These are phyloP conservation scores for Tulasnella calospora DNA, from an alignment of 768 basidiomycete species.

Conservation along the genomic window DNA sequence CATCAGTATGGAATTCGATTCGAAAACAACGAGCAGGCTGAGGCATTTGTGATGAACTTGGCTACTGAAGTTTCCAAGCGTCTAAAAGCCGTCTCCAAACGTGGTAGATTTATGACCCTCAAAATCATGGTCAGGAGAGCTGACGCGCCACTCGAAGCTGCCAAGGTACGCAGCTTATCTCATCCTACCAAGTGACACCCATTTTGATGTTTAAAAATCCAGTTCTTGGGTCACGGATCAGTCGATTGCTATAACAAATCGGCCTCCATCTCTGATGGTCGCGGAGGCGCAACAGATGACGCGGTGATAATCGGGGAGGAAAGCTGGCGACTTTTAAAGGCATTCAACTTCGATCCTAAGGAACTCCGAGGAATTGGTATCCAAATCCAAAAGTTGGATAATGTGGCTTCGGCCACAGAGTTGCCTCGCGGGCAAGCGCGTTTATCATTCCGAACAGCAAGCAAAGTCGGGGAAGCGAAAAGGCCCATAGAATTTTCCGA, in stretches of 20 bases:
- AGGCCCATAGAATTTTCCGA: conserved; percentile 26
- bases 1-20: conserved; percentile 94
- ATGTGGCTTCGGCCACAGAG: conserved; percentile 33
- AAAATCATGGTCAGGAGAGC: conserved; percentile 87
- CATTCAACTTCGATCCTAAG: conserved; percentile 70
- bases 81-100: conserved; percentile 60
- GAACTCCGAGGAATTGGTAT: conserved; percentile 92
- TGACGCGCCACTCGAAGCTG: conserved; percentile 78
- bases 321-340: conserved; percentile 68
- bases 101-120: conserved; percentile 71
- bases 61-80: conserved; percentile 70
- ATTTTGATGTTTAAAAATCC: conserved; percentile 12
- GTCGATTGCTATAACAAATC: conserved; percentile 82
- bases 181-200: conserved; percentile 12
- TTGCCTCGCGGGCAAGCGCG: conserved; percentile 51
- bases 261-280: conserved; percentile 50
- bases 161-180: conserved; percentile 56
- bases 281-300: conserved; percentile 68
- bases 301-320: conserved; percentile 63
- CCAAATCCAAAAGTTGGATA: conserved; percentile 84
- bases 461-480: neutral
- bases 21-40: conserved; percentile 72
- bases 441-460: conserved; percentile 50
- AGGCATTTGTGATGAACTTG: conserved; percentile 70
- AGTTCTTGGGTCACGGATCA: conserved; percentile 89